Evolutionary conservation across 192 early-diverging fungal genomes (phyloP), one percentile per base, ranked within the genome.

Genomic region (Coemansia sp.): DNA sequence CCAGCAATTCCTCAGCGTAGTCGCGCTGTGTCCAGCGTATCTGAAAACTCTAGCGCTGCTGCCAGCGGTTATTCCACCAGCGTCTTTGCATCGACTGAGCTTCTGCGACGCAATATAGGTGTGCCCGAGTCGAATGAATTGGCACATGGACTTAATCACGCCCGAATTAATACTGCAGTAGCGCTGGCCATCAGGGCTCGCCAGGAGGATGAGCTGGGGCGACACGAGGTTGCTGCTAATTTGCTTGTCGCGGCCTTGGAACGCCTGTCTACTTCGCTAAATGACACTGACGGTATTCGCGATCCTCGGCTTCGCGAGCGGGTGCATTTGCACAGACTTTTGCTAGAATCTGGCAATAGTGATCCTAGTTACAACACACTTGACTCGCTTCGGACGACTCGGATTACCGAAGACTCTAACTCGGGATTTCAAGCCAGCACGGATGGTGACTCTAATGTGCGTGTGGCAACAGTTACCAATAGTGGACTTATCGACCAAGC

Each of bases 191-290:
- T 78, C 0, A 70, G 76, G 11, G 81, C 81, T 10, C 73, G 67
- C 18, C 81, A 84, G 44, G 60, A 75, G 44, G 81, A 84, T 44
- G 57, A 64, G 38, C 9, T 55, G 8, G 81, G 81, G 2, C 67
- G 70, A 22, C 54, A 33, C 31, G 43, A 67, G 8, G 57, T 49
- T 9, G 81, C 81, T 5, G 66, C 49, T 12, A 47, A 46, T 31
- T 49, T 84, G 1, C 68, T 78, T 57, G 61, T 66, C 2, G 65
- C 60, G 15, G 70, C 64, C 1, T 42, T 78, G 4, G 71, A 76
- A 33, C 63, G 71, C 54, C 34, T 83, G 64, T 64, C 72, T n/a
- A 18, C 52, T 61, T 62, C 81, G 0, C 18, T 83, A 34, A 66
- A 36, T 3, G 67, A 64, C 40, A n/a, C 69, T 33, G 31, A 20